Evolutionary conservation across 169 alveolate species (phyloP).

Genomic region (Plasmodium sp.): DNA sequence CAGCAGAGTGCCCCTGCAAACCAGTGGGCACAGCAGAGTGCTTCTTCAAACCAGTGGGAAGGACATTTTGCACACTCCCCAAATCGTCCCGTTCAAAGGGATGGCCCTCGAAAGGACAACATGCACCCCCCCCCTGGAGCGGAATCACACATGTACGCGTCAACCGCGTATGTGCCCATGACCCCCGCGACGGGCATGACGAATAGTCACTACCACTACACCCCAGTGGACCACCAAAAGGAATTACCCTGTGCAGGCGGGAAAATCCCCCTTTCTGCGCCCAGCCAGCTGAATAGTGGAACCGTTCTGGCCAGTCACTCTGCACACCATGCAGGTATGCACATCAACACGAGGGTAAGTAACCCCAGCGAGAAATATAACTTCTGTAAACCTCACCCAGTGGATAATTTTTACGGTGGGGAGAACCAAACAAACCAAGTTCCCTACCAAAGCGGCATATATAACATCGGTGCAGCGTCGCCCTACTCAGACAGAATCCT

Average conservation of each 20-base stretch:
- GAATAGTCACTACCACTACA: not conserved
- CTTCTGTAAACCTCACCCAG: not conserved
- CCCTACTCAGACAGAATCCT: slow-evolving; percentile 27
- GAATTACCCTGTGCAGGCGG: not conserved
- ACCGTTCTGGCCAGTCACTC: not conserved
- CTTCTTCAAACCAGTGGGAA: not conserved
- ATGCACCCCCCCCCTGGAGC: not conserved
- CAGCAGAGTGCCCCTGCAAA: not conserved
- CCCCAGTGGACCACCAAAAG: not conserved
- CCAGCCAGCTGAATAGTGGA: not conserved
- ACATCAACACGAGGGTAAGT: not conserved
- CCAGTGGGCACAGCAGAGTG: too few relatives aligned
- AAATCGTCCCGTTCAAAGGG: not conserved
- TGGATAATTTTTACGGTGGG: not conserved
- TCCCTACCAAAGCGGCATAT: not conserved
- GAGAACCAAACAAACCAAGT: not conserved
- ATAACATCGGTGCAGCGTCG: not conserved
- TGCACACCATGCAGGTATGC: not conserved
- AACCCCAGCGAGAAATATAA: not conserved
- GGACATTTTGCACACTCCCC: not conserved
- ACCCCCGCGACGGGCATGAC: not conserved
- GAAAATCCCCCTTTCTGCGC: not conserved
- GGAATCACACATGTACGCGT: not conserved
- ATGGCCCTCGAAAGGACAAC: not conserved
- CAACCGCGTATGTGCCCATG: not conserved